Evolutionary conservation across 768 basidiomycete genomes (phyloP), one percentile per base, ranked within the genome.

Genomic region (Xerocomellus chrysenteron): DNA sequence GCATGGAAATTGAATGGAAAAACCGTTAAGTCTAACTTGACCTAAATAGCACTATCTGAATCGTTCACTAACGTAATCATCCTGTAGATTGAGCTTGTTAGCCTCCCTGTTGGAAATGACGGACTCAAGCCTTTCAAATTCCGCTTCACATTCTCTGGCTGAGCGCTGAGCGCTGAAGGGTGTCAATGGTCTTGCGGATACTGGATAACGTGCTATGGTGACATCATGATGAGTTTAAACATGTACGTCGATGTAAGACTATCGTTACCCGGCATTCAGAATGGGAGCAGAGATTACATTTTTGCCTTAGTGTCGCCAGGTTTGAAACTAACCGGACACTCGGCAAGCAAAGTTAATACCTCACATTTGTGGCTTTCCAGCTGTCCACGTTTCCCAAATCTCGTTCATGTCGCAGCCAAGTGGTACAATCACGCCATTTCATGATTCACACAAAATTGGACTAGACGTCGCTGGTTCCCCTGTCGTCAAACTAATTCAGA

Each of bases 51-150:
- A 24, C 12, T 4, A 13, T 4, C 30, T 26, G 26, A 2, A 11
- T 26, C 17, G 19, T 19, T n/a, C 19, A 4, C 51, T 56, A 21
- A 54, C 8, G 11, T 26, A 4, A 39, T 37, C 10, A 16, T 47
- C 30, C 5, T 40, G 4, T 45, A 58, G 55, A 58, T 58, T 16
- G 47, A 56, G 37, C 57, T 58, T 17, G 47, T 13, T 19, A 8
- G 4, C 4, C 57, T 58, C n/a, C 57, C 55, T 5, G 10, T 26
- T 4, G 47, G 54, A 35, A 45, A 35, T 41, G 51, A 54, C 9
- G 56, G 41, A 16, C 42, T 49, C 9, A 43, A 58, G 11, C 36
- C 57, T 2, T 58, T 58, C 57, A 57, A 58, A 35, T 57, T 58
- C n/a, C 40, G 30, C 10, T 49, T 57, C 17, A 39, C 36, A 5